phyloP scores from a whole-genome alignment of 768 basidiomycete species.

The Auricularia sp. region DNA sequence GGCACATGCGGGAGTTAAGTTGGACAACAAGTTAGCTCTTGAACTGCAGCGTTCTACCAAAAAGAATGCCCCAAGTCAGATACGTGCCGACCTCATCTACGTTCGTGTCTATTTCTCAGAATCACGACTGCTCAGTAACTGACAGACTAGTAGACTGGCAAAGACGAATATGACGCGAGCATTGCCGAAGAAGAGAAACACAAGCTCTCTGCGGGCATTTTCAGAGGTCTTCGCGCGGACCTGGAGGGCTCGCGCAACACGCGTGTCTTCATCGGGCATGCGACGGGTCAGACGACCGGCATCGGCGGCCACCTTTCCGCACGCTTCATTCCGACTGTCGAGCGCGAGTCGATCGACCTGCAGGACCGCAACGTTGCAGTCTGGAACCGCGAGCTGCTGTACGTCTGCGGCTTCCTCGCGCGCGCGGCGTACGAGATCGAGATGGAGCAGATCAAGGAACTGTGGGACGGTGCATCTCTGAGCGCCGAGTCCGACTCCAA shows the following conservation, averaged over 20 bases:
- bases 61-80: conserved; percentile 74
- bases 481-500: conserved; percentile 29
- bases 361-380: conserved; percentile 80
- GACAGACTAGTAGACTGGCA: conserved; percentile 49
- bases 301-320: conserved; percentile 59
- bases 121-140: conserved; percentile 2
- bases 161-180: conserved; percentile 70
- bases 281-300: conserved; percentile 89
- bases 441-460: conserved; percentile 45
- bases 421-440: conserved; percentile 82
- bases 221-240: conserved; percentile 80
- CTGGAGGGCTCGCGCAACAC: conserved; percentile 72
- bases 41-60: conserved; percentile 89
- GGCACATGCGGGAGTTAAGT: conserved; percentile 51
- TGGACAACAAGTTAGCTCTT: conserved; percentile 53
- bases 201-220: conserved; percentile 65
- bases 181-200: conserved; percentile 55
- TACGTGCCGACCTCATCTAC: conserved; percentile 80
- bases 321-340: conserved; percentile 91
- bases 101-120: background rate
- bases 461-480: conserved; percentile 45
- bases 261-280: conserved; percentile 84
- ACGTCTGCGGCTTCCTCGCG: conserved; percentile 71
- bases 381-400: conserved; percentile 87
- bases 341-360: conserved; percentile 80